Evolutionary conservation across 768 basidiomycete species (phyloP).

Genomic region (Leccinellum rugosiceps): DNA sequence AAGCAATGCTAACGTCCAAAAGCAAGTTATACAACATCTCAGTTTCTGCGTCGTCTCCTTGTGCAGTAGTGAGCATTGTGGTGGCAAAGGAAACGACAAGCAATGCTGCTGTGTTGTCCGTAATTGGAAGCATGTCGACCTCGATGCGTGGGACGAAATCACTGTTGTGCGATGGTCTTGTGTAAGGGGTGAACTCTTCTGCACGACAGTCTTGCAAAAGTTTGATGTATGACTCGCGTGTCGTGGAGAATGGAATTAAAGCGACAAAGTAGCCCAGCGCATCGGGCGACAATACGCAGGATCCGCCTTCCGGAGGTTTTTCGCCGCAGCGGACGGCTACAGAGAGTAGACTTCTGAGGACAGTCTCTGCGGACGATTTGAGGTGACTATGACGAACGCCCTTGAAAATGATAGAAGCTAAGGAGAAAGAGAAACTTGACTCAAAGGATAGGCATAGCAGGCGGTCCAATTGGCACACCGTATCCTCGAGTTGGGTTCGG

Average conservation of each 20-base stretch:
- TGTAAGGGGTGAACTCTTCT: conserved; percentile 41
- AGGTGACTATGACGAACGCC: conserved; percentile 71
- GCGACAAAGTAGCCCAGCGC: conserved; percentile 79
- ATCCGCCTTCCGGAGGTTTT: conserved; percentile 37
- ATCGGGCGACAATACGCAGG: conserved; percentile 50
- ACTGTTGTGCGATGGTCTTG: conserved; percentile 39
- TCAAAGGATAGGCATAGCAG: conserved; percentile 76
- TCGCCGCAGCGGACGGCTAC: conserved; percentile 51
- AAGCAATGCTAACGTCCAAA: conserved; percentile 61
- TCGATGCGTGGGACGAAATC: conserved; percentile 52
- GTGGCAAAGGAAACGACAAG: conserved; percentile 72
- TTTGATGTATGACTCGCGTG: conserved; percentile 49
- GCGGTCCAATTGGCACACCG: conserved; percentile 68
- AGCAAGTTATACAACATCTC: conserved; percentile 77
- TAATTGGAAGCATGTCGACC: conserved; percentile 56
- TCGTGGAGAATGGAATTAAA: conserved; percentile 65
- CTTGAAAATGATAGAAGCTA: conserved; percentile 84
- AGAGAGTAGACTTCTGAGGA: conserved; percentile 59
- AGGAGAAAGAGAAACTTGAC: conserved; percentile 72
- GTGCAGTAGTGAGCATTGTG: conserved; percentile 70
- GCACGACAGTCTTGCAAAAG: conserved; percentile 64
- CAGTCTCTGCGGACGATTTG: conserved; percentile 55
- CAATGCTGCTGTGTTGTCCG: conserved; percentile 62
- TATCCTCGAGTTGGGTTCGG: conserved; percentile 62
- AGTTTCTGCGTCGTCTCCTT: conserved; percentile 78